Conservation (phyloP, 805 yeast genomes). For the Cyberlindnera veronae region DNA sequence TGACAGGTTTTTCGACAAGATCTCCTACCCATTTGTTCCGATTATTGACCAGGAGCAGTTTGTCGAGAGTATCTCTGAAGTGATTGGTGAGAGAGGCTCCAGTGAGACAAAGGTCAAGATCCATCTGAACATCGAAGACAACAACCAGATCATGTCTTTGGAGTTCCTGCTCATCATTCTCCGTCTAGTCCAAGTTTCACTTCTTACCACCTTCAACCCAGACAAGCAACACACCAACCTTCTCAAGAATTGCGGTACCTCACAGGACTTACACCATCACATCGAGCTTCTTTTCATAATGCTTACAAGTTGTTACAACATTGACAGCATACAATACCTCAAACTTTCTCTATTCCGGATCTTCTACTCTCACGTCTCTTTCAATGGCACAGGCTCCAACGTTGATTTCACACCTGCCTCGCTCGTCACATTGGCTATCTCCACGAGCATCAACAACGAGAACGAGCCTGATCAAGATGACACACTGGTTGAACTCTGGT, state of each 20-base stretch:
- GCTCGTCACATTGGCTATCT: conserved; percentile 11
- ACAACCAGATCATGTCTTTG: background rate
- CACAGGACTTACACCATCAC: conserved; percentile 19
- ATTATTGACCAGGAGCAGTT: conserved; percentile 53
- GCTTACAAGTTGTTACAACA: conserved; percentile 4
- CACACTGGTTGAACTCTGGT: conserved; percentile 18
- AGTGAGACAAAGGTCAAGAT: conserved; percentile 25
- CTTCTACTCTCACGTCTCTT: conserved; percentile 10
- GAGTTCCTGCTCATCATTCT: conserved; percentile 7
- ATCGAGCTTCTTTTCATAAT: conserved; percentile 16
- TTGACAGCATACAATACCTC: conserved; percentile 10
- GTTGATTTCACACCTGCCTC: conserved; percentile 8
- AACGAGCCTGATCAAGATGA: conserved; percentile 8
- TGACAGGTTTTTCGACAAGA: conserved; percentile 42
- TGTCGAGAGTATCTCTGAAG: conserved; percentile 34
- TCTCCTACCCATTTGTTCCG: conserved; percentile 57
- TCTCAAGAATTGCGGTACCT: conserved; percentile 11
- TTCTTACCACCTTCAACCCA: conserved; percentile 11
- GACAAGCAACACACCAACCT: conserved; percentile 15
- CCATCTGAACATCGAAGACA: background rate
- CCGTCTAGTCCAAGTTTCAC: conserved; percentile 20
- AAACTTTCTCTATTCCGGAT: conserved; percentile 12
- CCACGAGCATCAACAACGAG: conserved; percentile 18
- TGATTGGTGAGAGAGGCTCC: conserved; percentile 40
- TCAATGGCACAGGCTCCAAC: conserved; percentile 9